Base-by-base conservation (phyloP, 169 alveolate species). In the Theileria equi region DNA sequence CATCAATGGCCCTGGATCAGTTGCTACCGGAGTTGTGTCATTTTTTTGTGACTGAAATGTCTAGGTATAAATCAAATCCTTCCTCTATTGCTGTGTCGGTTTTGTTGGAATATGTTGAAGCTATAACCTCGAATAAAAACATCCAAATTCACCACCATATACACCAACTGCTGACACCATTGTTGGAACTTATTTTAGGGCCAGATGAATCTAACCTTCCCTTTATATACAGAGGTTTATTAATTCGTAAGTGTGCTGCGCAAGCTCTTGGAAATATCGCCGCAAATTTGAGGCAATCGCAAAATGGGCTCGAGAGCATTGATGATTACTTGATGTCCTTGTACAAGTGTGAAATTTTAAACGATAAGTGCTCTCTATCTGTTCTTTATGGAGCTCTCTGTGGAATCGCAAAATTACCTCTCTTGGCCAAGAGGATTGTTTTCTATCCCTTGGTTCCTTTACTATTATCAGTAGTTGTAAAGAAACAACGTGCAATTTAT, bases 1-100 rank as follows among this genome's bases (percentile, higher is more conserved):
- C 25, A 2, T 77, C 86, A 3, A 67, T 67, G n/a, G 86, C 80
- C 10, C 62, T 77, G 38, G 86, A 77, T 35, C 86, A 77, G 69
- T 62, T 77, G 10, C 48, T 77, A 40, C 86, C 86, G 5, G 86
- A 77, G 38, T 55, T 77, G 41, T 25, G 70, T 16, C 40, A 55
- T 40, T 44, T 77, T 41, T 77, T 77, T 40, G 78, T 44, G 23
- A 31, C 64, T 2, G 81, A 77, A 43, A 4, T 77, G 48, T 69
- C 58, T 28, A 38, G 67, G 8, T 6, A 32, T 25, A 77, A 52
- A 28, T 40, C 59, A 3, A 47, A 41, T 60, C 29, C 41, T 23
- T 47, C 64, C 25, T 44, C 86, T 3, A 26, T 66, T 8, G 38
- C 29, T 32, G 28, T 64, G 17, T 17, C 35, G 21, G 2, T 64